A percentile compares a stretch with the other conserved stretches of the same genome.
Evolutionary conservation across 75 land plant genomes (phyloP).

Genomic region (Pseudotsuga menziesii): DNA sequence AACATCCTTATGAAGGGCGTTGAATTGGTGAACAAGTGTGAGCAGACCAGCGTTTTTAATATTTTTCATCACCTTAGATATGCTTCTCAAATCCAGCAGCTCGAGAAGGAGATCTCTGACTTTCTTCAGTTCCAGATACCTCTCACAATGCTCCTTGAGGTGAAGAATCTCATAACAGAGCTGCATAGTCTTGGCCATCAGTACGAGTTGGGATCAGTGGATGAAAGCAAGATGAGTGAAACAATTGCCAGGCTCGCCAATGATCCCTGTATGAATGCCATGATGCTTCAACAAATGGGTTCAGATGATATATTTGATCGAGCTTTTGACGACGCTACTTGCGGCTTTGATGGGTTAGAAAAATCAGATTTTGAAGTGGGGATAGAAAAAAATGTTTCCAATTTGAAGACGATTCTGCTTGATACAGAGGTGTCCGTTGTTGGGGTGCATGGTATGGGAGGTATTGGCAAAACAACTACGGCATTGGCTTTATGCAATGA

Average conservation of each 20-base stretch:
- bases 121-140: neutral
- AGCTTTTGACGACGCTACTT: neutral
- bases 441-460: conserved; percentile 4
- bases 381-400: neutral
- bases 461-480: conserved; percentile 1
- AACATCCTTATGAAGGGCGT: neutral
- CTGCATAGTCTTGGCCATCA: neutral
- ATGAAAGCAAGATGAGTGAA: neutral
- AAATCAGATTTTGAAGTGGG: neutral
- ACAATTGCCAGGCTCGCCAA: neutral
- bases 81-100: neutral
- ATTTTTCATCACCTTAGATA: neutral
- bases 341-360: neutral
- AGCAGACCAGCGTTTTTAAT: neutral
- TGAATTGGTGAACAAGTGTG: neutral
- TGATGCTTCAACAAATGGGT: neutral
- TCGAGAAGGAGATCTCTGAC: neutral
- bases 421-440: neutral
- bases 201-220: neutral
- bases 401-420: neutral
- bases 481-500: neutral
- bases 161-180: neutral
- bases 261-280: neutral
- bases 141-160: neutral
- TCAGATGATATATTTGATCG: neutral